Evolutionary conservation across 768 basidiomycete species (phyloP).

Genomic region (Tricholoma flavovirens): DNA sequence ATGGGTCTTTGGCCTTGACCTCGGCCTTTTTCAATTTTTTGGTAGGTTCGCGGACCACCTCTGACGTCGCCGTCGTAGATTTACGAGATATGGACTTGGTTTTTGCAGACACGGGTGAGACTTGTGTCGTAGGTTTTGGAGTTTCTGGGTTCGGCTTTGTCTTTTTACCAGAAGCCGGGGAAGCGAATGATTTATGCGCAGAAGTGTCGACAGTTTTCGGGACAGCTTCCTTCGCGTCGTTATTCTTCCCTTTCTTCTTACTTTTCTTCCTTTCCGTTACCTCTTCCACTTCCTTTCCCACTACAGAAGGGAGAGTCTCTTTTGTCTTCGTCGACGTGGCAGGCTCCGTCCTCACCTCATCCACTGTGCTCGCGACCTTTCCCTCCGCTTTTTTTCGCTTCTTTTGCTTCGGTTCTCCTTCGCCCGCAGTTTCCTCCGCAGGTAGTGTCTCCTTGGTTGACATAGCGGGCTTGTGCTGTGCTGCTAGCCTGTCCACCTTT

Average conservation of each 20-base stretch:
- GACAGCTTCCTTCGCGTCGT: too few relatives aligned
- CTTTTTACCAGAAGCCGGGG: too few relatives aligned
- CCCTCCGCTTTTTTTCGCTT: not conserved
- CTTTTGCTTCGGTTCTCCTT: not conserved
- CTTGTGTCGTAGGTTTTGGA: not conserved
- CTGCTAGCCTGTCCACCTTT: slow-evolving; percentile 2
- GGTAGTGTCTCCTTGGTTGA: not conserved
- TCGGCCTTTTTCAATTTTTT: slow-evolving; percentile 18
- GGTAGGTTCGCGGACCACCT: not conserved
- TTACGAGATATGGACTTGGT: not conserved
- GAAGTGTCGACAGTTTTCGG: too few relatives aligned
- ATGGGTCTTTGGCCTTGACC: slow-evolving; percentile 19
- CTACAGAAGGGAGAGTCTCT: too few relatives aligned
- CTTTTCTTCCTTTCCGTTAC: too few relatives aligned
- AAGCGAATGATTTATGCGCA: too few relatives aligned
- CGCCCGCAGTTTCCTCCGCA: not conserved
- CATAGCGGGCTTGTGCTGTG: slow-evolving; percentile 1
- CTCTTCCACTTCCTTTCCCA: too few relatives aligned
- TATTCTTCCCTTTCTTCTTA: too few relatives aligned
- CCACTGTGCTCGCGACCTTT: not conserved
- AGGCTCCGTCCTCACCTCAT: not conserved
- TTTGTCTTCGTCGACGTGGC: too few relatives aligned
- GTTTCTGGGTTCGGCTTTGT: too few relatives aligned
- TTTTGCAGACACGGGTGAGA: not conserved
- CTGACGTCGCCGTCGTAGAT: not conserved